phyloP scores from a whole-genome alignment of 2,329 filamentous ascomycete species.

The Pestalotiopsis sp. region DNA sequence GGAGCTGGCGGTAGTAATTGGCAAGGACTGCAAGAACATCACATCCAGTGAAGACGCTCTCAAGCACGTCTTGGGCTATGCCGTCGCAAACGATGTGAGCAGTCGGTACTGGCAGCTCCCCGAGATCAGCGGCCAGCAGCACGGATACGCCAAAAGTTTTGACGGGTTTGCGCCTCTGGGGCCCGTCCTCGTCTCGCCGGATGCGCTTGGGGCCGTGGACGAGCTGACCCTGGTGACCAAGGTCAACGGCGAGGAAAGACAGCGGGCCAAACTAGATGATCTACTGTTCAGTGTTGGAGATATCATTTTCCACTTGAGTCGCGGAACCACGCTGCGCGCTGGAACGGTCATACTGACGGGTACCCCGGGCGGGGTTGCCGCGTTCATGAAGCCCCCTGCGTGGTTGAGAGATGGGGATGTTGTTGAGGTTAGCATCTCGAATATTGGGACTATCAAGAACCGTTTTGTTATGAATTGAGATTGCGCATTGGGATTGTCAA shows the following conservation, averaged over 20 bases:
- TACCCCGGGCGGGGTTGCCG: not conserved
- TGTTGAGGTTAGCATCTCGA: not conserved
- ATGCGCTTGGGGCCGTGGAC: constrained; percentile 43
- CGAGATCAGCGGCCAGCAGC: constrained; percentile 45
- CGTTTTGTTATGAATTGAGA: not conserved
- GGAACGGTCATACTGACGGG: constrained; percentile 4
- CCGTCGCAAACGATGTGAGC: constrained; percentile 65
- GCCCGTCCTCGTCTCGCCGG: constrained; percentile 50
- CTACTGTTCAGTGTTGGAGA: constrained; percentile 20
- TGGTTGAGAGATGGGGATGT: not conserved
- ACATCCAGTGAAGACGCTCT: constrained; percentile 52
- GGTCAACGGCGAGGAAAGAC: constrained; percentile 55
- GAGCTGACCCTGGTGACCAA: constrained; percentile 43
- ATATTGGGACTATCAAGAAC: not conserved
- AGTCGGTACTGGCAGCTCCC: constrained; percentile 58
- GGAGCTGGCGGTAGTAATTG: not conserved
- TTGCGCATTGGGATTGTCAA: no score
- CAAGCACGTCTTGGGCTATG: constrained; percentile 66
- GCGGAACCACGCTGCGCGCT: not conserved
- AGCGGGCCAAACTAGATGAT: constrained; percentile 48
- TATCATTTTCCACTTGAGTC: constrained; percentile 2
- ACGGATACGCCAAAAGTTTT: constrained; percentile 63
- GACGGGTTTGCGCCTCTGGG: constrained; percentile 59
- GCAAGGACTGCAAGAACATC: constrained; percentile 43
- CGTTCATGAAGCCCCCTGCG: not conserved